These are phyloP conservation scores for Gigaspora rosea DNA, from an alignment of 192 early-diverging fungal genomes.

Conservation along the genomic window DNA sequence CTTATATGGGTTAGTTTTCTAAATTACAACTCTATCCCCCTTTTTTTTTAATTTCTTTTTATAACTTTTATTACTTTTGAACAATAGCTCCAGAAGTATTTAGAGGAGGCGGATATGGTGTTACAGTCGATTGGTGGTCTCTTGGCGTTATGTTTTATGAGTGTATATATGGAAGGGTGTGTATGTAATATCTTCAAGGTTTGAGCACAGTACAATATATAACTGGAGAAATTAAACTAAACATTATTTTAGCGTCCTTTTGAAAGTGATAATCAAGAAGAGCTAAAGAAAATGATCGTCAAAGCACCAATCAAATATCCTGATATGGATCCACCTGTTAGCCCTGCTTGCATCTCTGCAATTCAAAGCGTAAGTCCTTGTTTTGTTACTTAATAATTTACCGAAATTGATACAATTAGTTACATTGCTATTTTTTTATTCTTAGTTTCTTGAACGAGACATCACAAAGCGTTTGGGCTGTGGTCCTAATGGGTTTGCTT, in stretches of 20 bases:
- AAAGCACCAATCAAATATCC: constrained; percentile 68
- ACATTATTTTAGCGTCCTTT: constrained; percentile 61
- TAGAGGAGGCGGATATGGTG: constrained; percentile 68
- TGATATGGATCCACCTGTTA: constrained; percentile 50
- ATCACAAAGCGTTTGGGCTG: constrained; percentile 51
- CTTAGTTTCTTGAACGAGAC: constrained; percentile 58
- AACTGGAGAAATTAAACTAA: neutral
- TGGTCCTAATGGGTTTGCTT: constrained; percentile 45
- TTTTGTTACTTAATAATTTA: neutral
- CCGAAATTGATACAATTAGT: neutral
- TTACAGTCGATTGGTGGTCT: constrained; percentile 94
- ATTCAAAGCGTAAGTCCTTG: constrained; percentile 61
- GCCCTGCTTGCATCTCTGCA: constrained; percentile 68
- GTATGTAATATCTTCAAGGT: neutral
- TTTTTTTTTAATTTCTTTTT: neutral
- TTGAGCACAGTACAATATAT: too few species aligned
- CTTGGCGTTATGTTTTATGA: constrained; percentile 91
- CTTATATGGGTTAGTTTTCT: constrained; percentile 75
- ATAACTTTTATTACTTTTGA: neutral
- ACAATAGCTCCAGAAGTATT: constrained; percentile 70
- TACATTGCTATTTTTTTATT: neutral
- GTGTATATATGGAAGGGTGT: constrained; percentile 73
- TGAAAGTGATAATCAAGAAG: constrained; percentile 59
- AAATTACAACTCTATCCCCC: neutral
- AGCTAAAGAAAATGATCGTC: constrained; percentile 66